These are phyloP conservation scores for Thielaviopsis punctulata DNA, from an alignment of 2,329 filamentous ascomycete species.

Conservation along the genomic window DNA sequence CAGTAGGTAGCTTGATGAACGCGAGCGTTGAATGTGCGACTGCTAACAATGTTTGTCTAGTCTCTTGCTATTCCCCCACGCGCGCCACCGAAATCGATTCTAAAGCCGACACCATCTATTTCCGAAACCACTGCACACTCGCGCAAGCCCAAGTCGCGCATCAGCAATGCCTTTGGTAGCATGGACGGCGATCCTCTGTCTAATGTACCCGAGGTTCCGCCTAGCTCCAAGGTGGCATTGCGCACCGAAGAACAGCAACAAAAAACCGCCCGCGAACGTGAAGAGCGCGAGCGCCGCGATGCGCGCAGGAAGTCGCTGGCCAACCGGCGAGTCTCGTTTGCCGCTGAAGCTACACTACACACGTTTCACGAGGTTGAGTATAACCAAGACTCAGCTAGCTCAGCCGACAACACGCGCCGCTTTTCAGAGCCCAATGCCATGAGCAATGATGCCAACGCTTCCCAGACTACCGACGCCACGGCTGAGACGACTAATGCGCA, in stretches of 20 bases:
- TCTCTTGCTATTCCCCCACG: slow-evolving; percentile 36
- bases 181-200: slow-evolving; percentile 9
- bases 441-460: slow-evolving; percentile 23
- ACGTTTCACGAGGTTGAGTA: slow-evolving; percentile 93
- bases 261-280: slow-evolving; percentile 49
- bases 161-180: slow-evolving; percentile 5
- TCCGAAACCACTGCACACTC: slow-evolving; percentile 40
- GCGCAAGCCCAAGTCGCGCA: slow-evolving; percentile 2
- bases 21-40: no score
- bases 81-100: slow-evolving; percentile 47
- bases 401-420: slow-evolving; percentile 58
- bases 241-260: slow-evolving; percentile 56
- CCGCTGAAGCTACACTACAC: slow-evolving; percentile 89
- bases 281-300: slow-evolving; percentile 62
- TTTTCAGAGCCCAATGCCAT: slow-evolving; percentile 31
- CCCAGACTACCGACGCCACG: slow-evolving; percentile 14
- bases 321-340: slow-evolving; percentile 88
- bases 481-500: slow-evolving; percentile 20
- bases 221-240: slow-evolving; percentile 38
- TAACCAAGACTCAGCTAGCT: slow-evolving; percentile 69
- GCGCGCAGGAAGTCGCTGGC: slow-evolving; percentile 84
- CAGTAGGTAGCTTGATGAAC: no score
- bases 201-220: slow-evolving; percentile 14
- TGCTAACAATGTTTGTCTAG: slow-evolving; percentile 20
- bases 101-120: slow-evolving; percentile 62